Evolutionary conservation across 495 filamentous ascomycete genomes (phyloP).

Genomic region (Aspergillus sparsus): DNA sequence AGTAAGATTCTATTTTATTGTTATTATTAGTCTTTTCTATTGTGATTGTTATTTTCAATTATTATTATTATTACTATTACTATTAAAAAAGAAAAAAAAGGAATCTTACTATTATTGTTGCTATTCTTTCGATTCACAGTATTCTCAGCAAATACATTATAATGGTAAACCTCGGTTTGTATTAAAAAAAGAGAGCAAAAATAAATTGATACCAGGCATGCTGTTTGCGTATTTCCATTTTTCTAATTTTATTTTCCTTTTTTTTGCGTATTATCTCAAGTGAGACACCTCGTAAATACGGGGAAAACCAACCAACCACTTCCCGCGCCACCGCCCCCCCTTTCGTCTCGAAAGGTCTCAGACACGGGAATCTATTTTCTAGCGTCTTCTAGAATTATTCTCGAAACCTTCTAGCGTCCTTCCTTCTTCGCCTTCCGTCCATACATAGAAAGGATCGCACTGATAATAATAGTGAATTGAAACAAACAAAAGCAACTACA

Average conservation of each 20-base stretch:
- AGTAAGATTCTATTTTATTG: background rate
- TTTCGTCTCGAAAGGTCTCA: constrained; percentile 1
- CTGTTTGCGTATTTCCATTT: too few relatives aligned
- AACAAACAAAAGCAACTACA: background rate
- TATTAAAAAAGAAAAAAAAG: too few relatives aligned
- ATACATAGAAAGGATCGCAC: too few relatives aligned
- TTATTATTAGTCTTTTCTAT: background rate
- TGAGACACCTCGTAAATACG: too few relatives aligned
- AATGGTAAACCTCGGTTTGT: too few relatives aligned
- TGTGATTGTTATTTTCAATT: background rate
- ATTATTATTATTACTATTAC: background rate
- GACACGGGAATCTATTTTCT: constrained; percentile 24
- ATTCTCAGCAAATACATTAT: too few relatives aligned
- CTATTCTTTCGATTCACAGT: too few relatives aligned
- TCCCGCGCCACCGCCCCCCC: background rate
- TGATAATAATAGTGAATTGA: background rate
- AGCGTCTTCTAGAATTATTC: constrained; percentile 40
- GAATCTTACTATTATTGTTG: too few relatives aligned
- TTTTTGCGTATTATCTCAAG: too few relatives aligned
- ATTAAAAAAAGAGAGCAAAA: background rate
- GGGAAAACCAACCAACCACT: background rate
- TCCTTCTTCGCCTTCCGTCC: background rate
- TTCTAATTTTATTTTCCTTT: too few relatives aligned
- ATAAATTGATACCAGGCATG: too few relatives aligned
- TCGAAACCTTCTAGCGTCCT: constrained; percentile 37